These are phyloP conservation scores for Chrysanthemum makinoi DNA, from an alignment of 129 eudicot genomes.

Conservation along the genomic window DNA sequence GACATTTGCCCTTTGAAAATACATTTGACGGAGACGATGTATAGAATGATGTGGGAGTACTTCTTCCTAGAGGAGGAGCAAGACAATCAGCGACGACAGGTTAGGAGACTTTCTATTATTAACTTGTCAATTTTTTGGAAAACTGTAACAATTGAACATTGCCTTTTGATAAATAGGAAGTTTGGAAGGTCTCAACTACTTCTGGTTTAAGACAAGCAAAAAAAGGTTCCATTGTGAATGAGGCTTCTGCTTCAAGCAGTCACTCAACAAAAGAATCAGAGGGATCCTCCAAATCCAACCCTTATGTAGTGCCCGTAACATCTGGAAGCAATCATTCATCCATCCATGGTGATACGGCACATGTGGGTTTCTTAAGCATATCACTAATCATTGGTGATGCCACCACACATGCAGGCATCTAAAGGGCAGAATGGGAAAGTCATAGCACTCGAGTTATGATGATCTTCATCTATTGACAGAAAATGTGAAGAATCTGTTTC, in stretches of 20 bases:
- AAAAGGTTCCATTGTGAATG: slow-evolving; percentile 58
- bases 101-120: slow-evolving; percentile 20
- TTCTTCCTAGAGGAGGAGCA: slow-evolving; percentile 97
- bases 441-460: too few relatives aligned
- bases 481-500: too few relatives aligned
- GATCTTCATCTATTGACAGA: too few relatives aligned
- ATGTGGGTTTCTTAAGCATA: slow-evolving; percentile 49
- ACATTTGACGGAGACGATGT: slow-evolving; percentile 87
- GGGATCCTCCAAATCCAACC: slow-evolving; percentile 51
- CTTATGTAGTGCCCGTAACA: slow-evolving; percentile 37
- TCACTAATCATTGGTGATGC: too few relatives aligned
- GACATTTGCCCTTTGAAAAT: slow-evolving; percentile 92
- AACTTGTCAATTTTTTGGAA: neutral
- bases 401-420: slow-evolving; percentile 30
- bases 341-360: slow-evolving; percentile 46
- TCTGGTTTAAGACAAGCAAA: slow-evolving; percentile 85
- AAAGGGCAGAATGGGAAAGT: too few relatives aligned
- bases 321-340: slow-evolving; percentile 40
- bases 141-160: slow-evolving; percentile 4
- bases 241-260: slow-evolving; percentile 61
- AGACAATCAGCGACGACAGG: slow-evolving; percentile 95
- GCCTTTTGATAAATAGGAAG: slow-evolving; percentile 48
- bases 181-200: slow-evolving; percentile 94
- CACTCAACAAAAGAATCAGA: slow-evolving; percentile 59
- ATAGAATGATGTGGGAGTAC: slow-evolving; percentile 94